Percentiles rank a stretch among this genome's conserved stretches.
phyloP scores from a whole-genome alignment of 441 rosid species.

The Populus hybrid region DNA sequence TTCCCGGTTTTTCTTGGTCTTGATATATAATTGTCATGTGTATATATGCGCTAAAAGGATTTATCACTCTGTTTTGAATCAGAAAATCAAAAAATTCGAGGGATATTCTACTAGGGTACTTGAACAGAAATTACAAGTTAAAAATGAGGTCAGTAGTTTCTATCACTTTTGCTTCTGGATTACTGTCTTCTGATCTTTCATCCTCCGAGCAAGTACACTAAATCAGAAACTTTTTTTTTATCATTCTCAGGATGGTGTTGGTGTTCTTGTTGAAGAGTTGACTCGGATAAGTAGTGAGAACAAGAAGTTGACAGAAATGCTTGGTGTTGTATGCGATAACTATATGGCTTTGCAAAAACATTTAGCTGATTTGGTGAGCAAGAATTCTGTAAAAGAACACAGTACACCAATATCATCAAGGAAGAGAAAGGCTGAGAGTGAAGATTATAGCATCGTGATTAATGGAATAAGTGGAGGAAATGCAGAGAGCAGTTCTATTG shows the following conservation, averaged over 20 bases:
- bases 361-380: constrained; percentile 46
- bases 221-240: not conserved
- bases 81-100: constrained; percentile 27
- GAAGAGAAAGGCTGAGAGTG: constrained; percentile 50
- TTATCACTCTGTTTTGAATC: not conserved
- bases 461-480: constrained; percentile 12
- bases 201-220: not conserved
- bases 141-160: constrained; percentile 33
- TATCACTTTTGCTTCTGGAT: not conserved
- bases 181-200: not conserved
- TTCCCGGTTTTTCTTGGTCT: not conserved
- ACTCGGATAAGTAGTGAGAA: constrained; percentile 56
- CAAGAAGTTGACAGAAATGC: constrained; percentile 65
- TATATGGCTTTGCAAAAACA: constrained; percentile 44
- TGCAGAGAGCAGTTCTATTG: constrained; percentile 66
- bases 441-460: constrained; percentile 26
- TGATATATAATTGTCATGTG: too few species aligned
- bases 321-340: constrained; percentile 40
- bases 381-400: constrained; percentile 32
- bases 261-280: constrained; percentile 50
- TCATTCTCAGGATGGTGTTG: constrained; percentile 2
- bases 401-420: constrained; percentile 7
- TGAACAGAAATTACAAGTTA: constrained; percentile 13
- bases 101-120: not conserved
- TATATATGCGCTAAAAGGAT: not conserved